Conservation (phyloP, 192 early-diverging fungal species). For the Chytriomyces hyalinus region DNA sequence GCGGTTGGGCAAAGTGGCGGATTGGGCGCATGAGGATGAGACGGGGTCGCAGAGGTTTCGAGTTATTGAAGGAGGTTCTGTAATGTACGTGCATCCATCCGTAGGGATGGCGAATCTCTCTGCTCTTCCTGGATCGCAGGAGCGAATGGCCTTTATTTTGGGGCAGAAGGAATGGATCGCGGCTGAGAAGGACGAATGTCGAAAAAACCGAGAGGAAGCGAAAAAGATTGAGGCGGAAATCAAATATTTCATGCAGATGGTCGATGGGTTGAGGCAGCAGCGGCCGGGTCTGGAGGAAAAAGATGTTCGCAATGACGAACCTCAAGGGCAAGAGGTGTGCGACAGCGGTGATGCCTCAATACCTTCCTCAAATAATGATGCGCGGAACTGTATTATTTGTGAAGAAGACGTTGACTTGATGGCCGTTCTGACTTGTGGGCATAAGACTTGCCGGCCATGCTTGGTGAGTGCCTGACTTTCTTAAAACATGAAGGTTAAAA, state of each 20-base stretch:
- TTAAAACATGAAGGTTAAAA: not conserved
- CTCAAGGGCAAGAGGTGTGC: not conserved
- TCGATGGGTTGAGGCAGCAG: slow-evolving; percentile 17
- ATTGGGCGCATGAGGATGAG: slow-evolving; percentile 24
- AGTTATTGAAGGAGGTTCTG: not conserved
- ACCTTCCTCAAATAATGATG: not conserved
- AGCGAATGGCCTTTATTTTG: slow-evolving; percentile 3
- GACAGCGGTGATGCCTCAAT: not conserved
- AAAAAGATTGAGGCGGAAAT: slow-evolving; percentile 17
- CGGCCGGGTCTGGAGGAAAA: not conserved
- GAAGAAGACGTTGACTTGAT: slow-evolving; percentile 20
- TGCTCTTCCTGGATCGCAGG: not conserved
- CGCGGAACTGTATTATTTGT: slow-evolving; percentile 18
- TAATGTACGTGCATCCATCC: slow-evolving; percentile 1
- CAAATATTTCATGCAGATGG: slow-evolving; percentile 23
- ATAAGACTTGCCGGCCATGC: slow-evolving; percentile 28
- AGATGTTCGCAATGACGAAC: not conserved
- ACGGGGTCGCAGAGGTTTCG: slow-evolving; percentile 9
- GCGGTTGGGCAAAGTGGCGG: not conserved
- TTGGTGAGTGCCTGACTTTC: slow-evolving; percentile 5
- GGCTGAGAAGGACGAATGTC: not conserved
- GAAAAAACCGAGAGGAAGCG: slow-evolving; percentile 3
- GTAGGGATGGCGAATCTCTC: slow-evolving; percentile 5
- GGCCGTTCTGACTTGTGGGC: slow-evolving; percentile 27
- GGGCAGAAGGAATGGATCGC: slow-evolving; percentile 11